Evolutionary conservation across 2,329 filamentous ascomycete species (phyloP), one percentile per base, ranked within the genome.

Genomic region (Elsinoe australis): DNA sequence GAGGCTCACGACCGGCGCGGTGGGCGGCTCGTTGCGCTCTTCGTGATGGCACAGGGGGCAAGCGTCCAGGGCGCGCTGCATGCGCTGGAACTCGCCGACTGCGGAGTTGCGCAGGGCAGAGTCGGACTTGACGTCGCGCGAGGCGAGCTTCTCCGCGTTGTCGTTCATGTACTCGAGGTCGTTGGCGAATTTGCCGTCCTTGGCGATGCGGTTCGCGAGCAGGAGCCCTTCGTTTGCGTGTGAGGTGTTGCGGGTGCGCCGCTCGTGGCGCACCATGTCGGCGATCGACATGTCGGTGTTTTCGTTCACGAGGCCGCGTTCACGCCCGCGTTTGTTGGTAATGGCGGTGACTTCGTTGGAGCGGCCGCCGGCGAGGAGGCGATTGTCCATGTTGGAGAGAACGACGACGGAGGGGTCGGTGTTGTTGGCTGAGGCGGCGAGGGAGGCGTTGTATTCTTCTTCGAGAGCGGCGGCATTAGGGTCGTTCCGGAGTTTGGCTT

Each of bases 121-220:
- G 55, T 94, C 87, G 31, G 84, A 90, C 64, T 89, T 92, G 61
- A 94, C 85, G 10, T 95, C 84, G 19, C 85, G 82, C 59, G 82
- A 83, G 21, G 90, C 89, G 9, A 98, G 79, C 66, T 90, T 94
- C 45, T 80, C 77, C 12, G 92, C 92, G 61, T 98, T 96, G 58
- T 96, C 92, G 63, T 98, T 90, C 75, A 96, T 85, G 67, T 98
- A 98, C 47, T 98, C 90, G 19, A 98, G 79, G 63, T 94, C 85
- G 59, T 94, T 81, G 69, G 87, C 83, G 63, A 94, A 98, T 61
- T 89, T 94, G 41, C 69, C 78, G 64, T 98, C 92, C 62, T 94
- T 94, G 47, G 89, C 87, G 56, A 98, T 98, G 51, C 89, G 81
- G 63, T 96, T 89, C 2, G 92, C 92, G 24, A 95, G 77, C 3